These are phyloP conservation scores for Fusarium anthophilum DNA, from an alignment of 2,329 filamentous ascomycete genomes.

Conservation along the genomic window DNA sequence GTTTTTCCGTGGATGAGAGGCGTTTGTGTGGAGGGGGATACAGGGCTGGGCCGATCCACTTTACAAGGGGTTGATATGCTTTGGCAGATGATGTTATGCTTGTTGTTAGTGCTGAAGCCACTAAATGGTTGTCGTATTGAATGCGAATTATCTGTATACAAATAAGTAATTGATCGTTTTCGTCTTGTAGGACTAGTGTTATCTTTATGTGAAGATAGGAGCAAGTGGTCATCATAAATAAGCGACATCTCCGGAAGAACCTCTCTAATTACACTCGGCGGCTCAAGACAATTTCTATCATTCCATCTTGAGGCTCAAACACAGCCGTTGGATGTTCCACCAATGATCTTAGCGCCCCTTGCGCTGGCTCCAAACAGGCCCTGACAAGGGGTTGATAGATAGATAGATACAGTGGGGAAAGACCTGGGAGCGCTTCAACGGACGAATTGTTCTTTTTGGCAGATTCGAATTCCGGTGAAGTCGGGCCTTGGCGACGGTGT, in stretches of 20 bases:
- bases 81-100: constrained; percentile 1
- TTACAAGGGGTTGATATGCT: background rate
- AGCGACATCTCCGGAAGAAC: background rate
- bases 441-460: constrained; percentile 6
- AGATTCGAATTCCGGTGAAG: constrained; percentile 44
- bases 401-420: background rate
- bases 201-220: accelerated
- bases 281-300: constrained; percentile 4
- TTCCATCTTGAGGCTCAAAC: constrained; percentile 43
- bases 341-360: constrained; percentile 40
- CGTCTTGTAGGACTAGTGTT: background rate
- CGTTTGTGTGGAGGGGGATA: constrained; percentile 6
- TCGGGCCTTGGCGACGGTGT: constrained; percentile 35
- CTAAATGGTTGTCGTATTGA: background rate
- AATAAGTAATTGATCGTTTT: background rate
- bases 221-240: accelerated
- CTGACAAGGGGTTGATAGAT: constrained; percentile 1
- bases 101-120: background rate
- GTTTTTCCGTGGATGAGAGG: constrained; percentile 34
- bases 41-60: constrained; percentile 13
- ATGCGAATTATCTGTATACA: background rate
- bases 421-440: background rate
- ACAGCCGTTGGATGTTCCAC: constrained; percentile 36
- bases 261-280: background rate
- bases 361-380: constrained; percentile 41